Conservation (phyloP, 495 filamentous ascomycete genomes). For the Penicillium desertorum region DNA sequence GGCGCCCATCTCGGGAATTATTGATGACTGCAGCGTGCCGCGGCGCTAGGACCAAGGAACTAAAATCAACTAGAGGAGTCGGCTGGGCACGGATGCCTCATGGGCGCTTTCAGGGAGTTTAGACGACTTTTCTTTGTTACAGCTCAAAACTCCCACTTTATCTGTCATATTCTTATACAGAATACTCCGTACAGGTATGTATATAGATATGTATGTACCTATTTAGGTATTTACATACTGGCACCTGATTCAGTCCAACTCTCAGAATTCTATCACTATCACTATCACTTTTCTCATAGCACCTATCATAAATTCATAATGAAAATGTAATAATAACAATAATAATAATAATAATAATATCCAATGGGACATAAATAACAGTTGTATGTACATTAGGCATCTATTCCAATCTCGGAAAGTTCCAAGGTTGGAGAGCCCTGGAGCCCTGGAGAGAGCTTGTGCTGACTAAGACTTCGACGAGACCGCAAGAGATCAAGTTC, state of each 20-base stretch:
- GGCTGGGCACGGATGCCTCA: slow-evolving; percentile 12
- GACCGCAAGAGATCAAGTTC: slow-evolving; percentile 1
- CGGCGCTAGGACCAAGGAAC: slow-evolving; percentile 14
- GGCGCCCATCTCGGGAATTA: slow-evolving; percentile 23
- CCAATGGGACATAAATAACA: neutral
- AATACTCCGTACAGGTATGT: too few relatives aligned
- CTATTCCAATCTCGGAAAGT: too few relatives aligned
- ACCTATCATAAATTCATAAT: neutral
- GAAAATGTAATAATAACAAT: neutral
- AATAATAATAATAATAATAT: neutral
- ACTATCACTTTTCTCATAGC: neutral
- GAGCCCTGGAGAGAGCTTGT: slow-evolving; percentile 1
- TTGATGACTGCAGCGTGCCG: slow-evolving; percentile 22
- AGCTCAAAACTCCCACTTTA: too few relatives aligned
- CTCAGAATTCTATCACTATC: neutral
- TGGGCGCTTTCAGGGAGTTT: slow-evolving; percentile 4
- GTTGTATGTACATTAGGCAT: too few relatives aligned
- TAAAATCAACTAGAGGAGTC: slow-evolving; percentile 6
- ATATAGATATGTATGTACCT: too few relatives aligned
- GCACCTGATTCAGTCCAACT: neutral
- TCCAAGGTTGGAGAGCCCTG: neutral
- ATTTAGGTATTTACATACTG: neutral
- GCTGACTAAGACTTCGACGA: slow-evolving; percentile 25
- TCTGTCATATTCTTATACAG: too few relatives aligned
- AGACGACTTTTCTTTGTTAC: slow-evolving; percentile 4